These are phyloP conservation scores for Triticum turgidum DNA, from an alignment of 176 grass and related monocot genomes.

Conservation along the genomic window DNA sequence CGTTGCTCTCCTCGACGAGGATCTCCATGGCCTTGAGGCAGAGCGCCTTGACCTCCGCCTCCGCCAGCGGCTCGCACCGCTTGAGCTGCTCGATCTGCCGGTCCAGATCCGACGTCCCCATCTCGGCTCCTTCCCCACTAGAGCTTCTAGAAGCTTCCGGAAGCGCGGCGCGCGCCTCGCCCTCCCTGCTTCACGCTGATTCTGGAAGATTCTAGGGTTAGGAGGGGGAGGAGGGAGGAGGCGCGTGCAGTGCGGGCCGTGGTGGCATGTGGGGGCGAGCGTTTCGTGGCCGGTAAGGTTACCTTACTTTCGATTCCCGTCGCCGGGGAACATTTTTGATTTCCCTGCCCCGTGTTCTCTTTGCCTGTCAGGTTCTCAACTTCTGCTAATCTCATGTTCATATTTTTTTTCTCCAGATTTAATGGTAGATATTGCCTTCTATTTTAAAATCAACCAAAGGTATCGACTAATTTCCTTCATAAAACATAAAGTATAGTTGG, in stretches of 20 bases:
- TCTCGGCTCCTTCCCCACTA: not conserved
- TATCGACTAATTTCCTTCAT: no score
- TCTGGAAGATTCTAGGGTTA: slow-evolving; percentile 53
- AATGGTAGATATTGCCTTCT: no score
- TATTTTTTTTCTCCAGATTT: no score
- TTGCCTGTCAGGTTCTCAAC: not conserved
- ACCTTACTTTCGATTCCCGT: not conserved
- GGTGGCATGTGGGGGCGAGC: slow-evolving; percentile 4
- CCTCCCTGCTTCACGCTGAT: not conserved
- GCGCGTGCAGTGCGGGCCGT: slow-evolving; percentile 12
- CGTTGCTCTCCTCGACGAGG: slow-evolving; percentile 99
- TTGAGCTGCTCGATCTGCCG: slow-evolving; percentile 98
- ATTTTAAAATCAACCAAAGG: no score
- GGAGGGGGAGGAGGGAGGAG: not conserved
- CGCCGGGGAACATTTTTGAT: not conserved
- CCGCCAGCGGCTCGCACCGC: slow-evolving; percentile 92
- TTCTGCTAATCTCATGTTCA: no score
- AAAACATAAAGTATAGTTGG: no score
- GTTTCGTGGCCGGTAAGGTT: not conserved
- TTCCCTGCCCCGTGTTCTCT: not conserved
- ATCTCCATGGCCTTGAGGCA: slow-evolving; percentile 99
- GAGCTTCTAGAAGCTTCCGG: slow-evolving; percentile 42
- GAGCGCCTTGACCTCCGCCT: slow-evolving; percentile 96
- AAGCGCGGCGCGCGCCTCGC: slow-evolving; percentile 11
- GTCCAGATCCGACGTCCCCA: slow-evolving; percentile 87